A percentile compares a stretch with the other conserved stretches of the same genome.
Conservation (phyloP, 1,284 basidiomycete genomes). For the Wallemia mellicola region DNA sequence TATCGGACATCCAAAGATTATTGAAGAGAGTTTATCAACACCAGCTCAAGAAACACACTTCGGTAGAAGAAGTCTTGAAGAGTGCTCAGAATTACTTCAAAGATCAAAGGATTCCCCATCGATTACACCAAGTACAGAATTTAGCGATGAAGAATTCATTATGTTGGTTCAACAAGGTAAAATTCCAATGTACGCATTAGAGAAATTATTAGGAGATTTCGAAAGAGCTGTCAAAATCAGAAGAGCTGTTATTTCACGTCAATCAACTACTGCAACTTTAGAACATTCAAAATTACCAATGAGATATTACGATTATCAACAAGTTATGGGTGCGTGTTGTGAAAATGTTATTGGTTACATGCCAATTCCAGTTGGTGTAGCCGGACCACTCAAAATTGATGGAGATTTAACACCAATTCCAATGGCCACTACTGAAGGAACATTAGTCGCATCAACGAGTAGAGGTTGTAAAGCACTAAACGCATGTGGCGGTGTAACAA, state of each 20-base stretch:
- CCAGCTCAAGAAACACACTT: conserved; percentile 7
- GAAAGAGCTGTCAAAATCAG: conserved; percentile 67
- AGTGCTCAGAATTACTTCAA: conserved; percentile 60
- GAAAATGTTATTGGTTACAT: conserved; percentile 98
- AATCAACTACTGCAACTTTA: conserved; percentile 53
- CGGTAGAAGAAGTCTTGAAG: conserved; percentile 30
- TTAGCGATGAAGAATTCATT: conserved; percentile 82
- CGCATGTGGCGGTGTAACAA: conserved; percentile 75
- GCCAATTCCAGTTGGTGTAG: conserved; percentile 83
- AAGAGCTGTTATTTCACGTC: conserved; percentile 67
- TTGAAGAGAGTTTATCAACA: not conserved
- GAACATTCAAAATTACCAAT: conserved; percentile 61
- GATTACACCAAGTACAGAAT: conserved; percentile 23
- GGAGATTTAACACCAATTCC: conserved; percentile 64
- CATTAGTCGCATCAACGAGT: conserved; percentile 85
- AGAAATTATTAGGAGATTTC: conserved; percentile 65
- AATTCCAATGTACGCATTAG: conserved; percentile 73
- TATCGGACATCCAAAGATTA: not conserved
- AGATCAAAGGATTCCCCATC: conserved; percentile 14
- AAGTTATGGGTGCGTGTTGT: conserved; percentile 88
- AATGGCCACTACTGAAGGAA: conserved; percentile 98
- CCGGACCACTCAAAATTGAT: conserved; percentile 80
- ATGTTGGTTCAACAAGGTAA: conserved; percentile 68
- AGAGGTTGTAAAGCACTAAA: conserved; percentile 96
- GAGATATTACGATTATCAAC: conserved; percentile 67